Conservation (phyloP, 441 rosid species). For the Erodium trifolium region DNA sequence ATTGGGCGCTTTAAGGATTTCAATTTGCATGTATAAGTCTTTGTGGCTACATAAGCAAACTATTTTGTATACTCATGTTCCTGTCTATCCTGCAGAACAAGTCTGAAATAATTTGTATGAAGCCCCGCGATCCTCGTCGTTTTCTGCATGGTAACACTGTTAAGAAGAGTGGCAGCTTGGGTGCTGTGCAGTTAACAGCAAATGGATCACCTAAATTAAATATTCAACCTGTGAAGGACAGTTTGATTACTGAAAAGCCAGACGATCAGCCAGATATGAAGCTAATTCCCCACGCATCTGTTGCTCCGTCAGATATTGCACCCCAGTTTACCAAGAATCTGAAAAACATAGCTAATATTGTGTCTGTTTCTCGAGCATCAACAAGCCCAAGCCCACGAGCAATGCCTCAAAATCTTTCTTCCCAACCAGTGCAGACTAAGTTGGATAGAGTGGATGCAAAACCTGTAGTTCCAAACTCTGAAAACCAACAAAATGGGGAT, state of each 20-base stretch:
- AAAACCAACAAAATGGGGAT: conserved; percentile 29
- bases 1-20: too few species aligned
- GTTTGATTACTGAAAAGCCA: conserved; percentile 24
- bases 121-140: conserved; percentile 97
- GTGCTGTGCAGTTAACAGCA: conserved; percentile 45
- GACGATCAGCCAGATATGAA: conserved; percentile 14
- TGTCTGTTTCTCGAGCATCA: conserved; percentile 39
- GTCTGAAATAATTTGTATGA: conserved; percentile 67
- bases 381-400: conserved; percentile 21
- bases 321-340: conserved; percentile 57
- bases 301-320: neutral
- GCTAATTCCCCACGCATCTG: conserved; percentile 30
- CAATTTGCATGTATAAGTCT: neutral
- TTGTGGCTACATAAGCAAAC: neutral
- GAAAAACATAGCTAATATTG: conserved; percentile 21
- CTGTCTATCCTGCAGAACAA: conserved; percentile 43
- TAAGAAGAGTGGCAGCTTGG: conserved; percentile 44
- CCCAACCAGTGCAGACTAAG: conserved; percentile 34
- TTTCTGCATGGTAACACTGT: conserved; percentile 49
- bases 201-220: conserved; percentile 27
- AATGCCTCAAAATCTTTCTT: conserved; percentile 32
- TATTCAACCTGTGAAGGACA: conserved; percentile 29
- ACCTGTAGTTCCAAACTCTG: conserved; percentile 25
- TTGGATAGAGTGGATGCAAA: conserved; percentile 30
- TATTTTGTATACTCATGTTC: conserved; percentile 4